Percentiles rank a stretch among this genome's conserved stretches.
phyloP scores from a whole-genome alignment of 2,329 filamentous ascomycete species.

The Magnaporthiopsis rhizophila region DNA sequence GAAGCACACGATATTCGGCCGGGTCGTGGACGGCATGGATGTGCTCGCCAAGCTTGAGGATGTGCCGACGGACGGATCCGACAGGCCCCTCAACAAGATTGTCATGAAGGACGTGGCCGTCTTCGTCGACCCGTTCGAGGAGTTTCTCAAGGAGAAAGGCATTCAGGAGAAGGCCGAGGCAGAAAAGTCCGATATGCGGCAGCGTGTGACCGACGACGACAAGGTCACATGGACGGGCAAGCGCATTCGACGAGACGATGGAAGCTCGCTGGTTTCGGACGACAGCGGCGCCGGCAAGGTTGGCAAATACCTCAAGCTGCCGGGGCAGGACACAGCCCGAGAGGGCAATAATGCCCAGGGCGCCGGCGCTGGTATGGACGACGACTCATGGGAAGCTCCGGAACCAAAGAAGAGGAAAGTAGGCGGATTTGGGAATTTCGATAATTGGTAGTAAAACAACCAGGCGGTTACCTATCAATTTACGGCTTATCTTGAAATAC shows the following conservation, averaged over 20 bases:
- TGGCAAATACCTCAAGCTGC: slow-evolving; percentile 75
- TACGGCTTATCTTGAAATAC: neutral
- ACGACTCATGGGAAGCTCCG: slow-evolving; percentile 56
- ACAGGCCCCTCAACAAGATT: slow-evolving; percentile 70
- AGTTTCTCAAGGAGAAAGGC: slow-evolving; percentile 71
- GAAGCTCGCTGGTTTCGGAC: neutral
- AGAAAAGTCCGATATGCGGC: slow-evolving; percentile 52
- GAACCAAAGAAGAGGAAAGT: slow-evolving; percentile 69
- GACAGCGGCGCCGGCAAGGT: slow-evolving; percentile 52
- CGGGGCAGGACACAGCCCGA: slow-evolving; percentile 5
- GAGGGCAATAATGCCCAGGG: slow-evolving; percentile 31
- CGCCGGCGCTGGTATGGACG: slow-evolving; percentile 19
- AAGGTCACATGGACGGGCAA: slow-evolving; percentile 95
- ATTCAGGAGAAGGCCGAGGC: slow-evolving; percentile 52
- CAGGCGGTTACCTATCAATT: neutral
- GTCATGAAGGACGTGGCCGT: slow-evolving; percentile 75
- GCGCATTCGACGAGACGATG: slow-evolving; percentile 49
- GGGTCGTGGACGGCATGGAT: slow-evolving; percentile 68
- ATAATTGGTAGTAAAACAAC: slow-evolving; percentile 59
- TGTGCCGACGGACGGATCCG: slow-evolving; percentile 64
- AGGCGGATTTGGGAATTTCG: slow-evolving; percentile 89
- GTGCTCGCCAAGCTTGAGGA: slow-evolving; percentile 70
- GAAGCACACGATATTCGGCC: slow-evolving; percentile 96
- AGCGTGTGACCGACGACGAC: slow-evolving; percentile 77
- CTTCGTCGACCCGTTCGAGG: slow-evolving; percentile 90